Conservation (phyloP, 2,329 filamentous ascomycete genomes). For the Colletotrichum spaethianum region DNA sequence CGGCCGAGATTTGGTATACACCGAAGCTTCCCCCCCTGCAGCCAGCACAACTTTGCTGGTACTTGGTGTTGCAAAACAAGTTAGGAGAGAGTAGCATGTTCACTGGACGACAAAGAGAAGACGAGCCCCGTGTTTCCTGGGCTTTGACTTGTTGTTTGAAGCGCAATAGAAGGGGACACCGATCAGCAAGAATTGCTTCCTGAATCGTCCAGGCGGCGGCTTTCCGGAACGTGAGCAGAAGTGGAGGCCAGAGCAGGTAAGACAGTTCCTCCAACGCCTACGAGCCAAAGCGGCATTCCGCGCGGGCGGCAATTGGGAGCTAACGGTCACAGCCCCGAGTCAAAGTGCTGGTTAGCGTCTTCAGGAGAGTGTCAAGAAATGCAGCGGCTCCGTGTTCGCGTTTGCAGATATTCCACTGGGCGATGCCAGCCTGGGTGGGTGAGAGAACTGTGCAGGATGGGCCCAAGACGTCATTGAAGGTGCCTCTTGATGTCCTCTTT, state of each 20-base stretch:
- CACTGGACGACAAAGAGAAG: slow-evolving; percentile 27
- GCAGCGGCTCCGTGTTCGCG: not conserved
- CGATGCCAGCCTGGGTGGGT: not conserved
- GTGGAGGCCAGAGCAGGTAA: not conserved
- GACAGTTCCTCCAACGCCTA: slow-evolving; percentile 1
- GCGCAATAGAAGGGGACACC: slow-evolving; percentile 10
- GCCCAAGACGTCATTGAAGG: slow-evolving; percentile 5
- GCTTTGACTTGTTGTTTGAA: slow-evolving; percentile 34
- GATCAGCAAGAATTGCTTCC: slow-evolving; percentile 16
- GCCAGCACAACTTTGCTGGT: slow-evolving; percentile 18
- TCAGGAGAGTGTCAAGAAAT: slow-evolving; percentile 18
- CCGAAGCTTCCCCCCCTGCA: not conserved
- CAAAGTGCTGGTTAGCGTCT: slow-evolving; percentile 31
- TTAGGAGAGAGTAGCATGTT: slow-evolving; percentile 7
- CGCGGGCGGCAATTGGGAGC: slow-evolving; percentile 11
- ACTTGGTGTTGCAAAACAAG: slow-evolving; percentile 21
- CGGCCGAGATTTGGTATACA: not conserved
- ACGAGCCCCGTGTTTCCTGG: slow-evolving; percentile 17
- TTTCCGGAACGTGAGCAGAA: slow-evolving; percentile 6
- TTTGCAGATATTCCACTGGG: not conserved
- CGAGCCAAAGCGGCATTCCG: slow-evolving; percentile 32
- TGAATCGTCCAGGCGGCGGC: slow-evolving; percentile 29
- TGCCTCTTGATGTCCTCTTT: not conserved
- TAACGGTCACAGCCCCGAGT: slow-evolving; percentile 20
- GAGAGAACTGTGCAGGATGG: not conserved